Evolutionary conservation across 495 filamentous ascomycete genomes (phyloP).

Genomic region (Penicillium angulare): DNA sequence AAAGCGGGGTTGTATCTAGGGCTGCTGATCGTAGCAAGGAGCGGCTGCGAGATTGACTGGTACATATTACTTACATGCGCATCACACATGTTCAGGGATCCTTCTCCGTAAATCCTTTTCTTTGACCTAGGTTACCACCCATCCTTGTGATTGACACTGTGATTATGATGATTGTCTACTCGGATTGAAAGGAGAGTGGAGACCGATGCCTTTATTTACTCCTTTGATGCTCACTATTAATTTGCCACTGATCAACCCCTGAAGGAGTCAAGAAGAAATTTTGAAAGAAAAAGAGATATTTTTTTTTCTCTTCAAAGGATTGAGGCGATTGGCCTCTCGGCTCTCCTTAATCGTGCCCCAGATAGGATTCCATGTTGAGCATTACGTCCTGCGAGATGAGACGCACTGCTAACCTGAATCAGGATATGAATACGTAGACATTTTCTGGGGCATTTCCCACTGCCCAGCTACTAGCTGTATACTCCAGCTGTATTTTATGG

Average conservation of each 20-base stretch:
- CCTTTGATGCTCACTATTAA: neutral
- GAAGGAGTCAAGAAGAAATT: conserved; percentile 1
- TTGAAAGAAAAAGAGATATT: neutral
- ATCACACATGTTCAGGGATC: neutral
- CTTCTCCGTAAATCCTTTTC: neutral
- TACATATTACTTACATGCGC: conserved; percentile 26
- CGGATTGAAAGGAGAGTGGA: conserved; percentile 1
- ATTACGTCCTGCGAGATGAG: conserved; percentile 1
- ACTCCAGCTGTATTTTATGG: neutral
- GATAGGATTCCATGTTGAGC: neutral
- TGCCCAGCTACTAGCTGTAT: no score
- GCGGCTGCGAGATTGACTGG: conserved; percentile 28
- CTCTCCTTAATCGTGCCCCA: neutral
- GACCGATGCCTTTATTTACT: neutral
- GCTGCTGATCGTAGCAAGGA: conserved; percentile 30
- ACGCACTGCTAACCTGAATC: conserved; percentile 11
- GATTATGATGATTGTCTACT: conserved; percentile 6
- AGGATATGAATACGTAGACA: conserved; percentile 17
- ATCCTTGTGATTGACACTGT: conserved; percentile 9
- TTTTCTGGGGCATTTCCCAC: conserved; percentile 1
- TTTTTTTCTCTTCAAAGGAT: neutral
- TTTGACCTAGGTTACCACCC: neutral
- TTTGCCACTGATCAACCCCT: neutral
- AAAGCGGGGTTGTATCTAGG: conserved; percentile 24
- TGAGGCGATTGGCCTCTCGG: neutral